These are phyloP conservation scores for Russula abietina DNA, from an alignment of 768 basidiomycete genomes.

Conservation along the genomic window DNA sequence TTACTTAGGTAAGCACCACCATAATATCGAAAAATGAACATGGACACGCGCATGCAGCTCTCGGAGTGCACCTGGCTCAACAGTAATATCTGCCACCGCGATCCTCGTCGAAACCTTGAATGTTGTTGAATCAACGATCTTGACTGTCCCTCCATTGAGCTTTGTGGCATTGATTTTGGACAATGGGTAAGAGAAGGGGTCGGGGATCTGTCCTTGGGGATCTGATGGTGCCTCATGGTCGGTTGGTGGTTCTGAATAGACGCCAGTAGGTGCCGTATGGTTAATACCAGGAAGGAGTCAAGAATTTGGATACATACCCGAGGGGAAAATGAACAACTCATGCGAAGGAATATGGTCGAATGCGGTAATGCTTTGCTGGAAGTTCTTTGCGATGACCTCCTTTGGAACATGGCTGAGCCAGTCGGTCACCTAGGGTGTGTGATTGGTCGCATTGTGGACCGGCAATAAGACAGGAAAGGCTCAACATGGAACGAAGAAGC, in stretches of 20 bases:
- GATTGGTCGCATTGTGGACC: background rate
- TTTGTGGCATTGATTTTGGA: slow-evolving; percentile 42
- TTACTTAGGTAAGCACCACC: background rate
- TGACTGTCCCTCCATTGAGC: slow-evolving; percentile 38
- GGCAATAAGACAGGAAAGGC: background rate
- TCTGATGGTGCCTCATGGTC: slow-evolving; percentile 35
- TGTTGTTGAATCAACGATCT: slow-evolving; percentile 42
- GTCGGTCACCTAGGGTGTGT: slow-evolving; percentile 29
- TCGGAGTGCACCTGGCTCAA: slow-evolving; percentile 53
- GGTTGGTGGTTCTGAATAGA: slow-evolving; percentile 27
- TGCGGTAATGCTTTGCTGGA: slow-evolving; percentile 29
- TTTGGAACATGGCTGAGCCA: slow-evolving; percentile 34
- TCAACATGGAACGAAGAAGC: slow-evolving; percentile 34
- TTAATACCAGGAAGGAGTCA: background rate
- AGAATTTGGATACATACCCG: slow-evolving; percentile 16
- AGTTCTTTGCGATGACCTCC: slow-evolving; percentile 37
- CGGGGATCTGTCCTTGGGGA: slow-evolving; percentile 42
- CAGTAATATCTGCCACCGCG: slow-evolving; percentile 51
- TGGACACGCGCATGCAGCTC: slow-evolving; percentile 46
- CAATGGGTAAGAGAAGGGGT: slow-evolving; percentile 44
- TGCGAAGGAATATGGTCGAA: slow-evolving; percentile 31
- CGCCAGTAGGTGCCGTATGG: background rate
- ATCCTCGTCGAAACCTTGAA: slow-evolving; percentile 50
- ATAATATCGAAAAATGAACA: background rate
- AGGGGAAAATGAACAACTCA: slow-evolving; percentile 32